Evolutionary conservation across 2,329 filamentous ascomycete genomes (phyloP).

Genomic region (Talaromyces sp.): DNA sequence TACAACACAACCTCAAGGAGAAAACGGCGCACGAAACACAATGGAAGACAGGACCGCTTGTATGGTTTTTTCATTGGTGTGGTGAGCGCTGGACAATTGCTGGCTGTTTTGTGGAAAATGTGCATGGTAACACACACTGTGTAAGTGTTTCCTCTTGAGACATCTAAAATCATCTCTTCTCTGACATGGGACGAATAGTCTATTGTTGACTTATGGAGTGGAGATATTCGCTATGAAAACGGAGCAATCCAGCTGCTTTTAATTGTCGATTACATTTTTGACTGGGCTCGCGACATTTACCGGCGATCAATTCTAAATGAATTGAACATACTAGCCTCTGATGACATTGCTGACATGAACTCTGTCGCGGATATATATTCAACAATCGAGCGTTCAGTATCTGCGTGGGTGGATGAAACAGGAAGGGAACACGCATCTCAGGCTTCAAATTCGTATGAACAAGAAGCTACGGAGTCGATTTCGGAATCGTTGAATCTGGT

Average conservation of each 20-base stretch:
- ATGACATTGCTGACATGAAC: constrained; percentile 14
- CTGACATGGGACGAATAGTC: neutral
- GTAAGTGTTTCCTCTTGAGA: neutral
- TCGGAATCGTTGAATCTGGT: too few relatives aligned
- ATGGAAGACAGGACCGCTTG: constrained; percentile 18
- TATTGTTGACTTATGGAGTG: neutral
- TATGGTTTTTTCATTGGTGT: constrained; percentile 19
- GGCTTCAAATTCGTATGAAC: too few relatives aligned
- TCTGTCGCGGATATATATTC: neutral
- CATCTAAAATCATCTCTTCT: neutral
- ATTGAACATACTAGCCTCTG: neutral
- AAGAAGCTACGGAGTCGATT: too few relatives aligned
- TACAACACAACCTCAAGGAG: constrained; percentile 16
- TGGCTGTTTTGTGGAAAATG: neutral
- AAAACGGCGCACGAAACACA: constrained; percentile 13
- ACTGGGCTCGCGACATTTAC: constrained; percentile 5
- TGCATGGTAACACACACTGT: neutral
- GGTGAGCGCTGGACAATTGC: constrained; percentile 19
- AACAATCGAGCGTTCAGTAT: too few relatives aligned
- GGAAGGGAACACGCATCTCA: too few relatives aligned
- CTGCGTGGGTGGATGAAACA: too few relatives aligned
- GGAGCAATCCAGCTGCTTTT: neutral
- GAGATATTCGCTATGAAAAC: neutral
- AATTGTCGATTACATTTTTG: constrained; percentile 3
- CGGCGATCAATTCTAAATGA: neutral